Evolutionary conservation across 2,329 filamentous ascomycete genomes (phyloP).

Genomic region (Nemania bipapillata): DNA sequence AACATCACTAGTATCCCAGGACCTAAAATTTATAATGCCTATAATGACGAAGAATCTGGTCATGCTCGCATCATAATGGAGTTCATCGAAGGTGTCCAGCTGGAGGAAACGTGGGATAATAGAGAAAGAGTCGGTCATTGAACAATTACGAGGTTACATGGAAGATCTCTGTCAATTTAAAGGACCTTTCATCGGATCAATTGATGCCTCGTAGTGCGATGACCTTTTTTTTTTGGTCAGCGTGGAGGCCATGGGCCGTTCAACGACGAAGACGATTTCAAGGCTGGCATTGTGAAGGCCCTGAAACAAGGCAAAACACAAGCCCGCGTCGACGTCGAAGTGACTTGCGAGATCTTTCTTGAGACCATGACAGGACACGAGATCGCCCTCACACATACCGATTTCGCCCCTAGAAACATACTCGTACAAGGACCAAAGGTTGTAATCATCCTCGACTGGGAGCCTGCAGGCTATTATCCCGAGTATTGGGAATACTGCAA

Average conservation of each 20-base stretch:
- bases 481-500: constrained; percentile 40
- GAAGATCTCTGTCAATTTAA: constrained; percentile 28
- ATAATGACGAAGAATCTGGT: constrained; percentile 32
- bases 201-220: constrained; percentile 30
- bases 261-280: constrained; percentile 26
- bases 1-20: constrained; percentile 31
- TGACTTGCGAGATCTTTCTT: constrained; percentile 28
- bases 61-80: constrained; percentile 36
- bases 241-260: constrained; percentile 23
- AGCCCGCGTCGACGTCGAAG: constrained; percentile 8
- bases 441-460: constrained; percentile 36
- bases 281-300: constrained; percentile 25
- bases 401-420: constrained; percentile 36
- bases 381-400: constrained; percentile 35
- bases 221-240: constrained; percentile 21
- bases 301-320: constrained; percentile 20
- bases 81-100: constrained; percentile 25
- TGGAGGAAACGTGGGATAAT: constrained; percentile 31
- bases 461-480: constrained; percentile 35
- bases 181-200: constrained; percentile 26
- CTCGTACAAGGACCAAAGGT: constrained; percentile 35
- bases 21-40: constrained; percentile 32
- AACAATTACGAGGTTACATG: constrained; percentile 27
- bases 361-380: constrained; percentile 29
- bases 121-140: constrained; percentile 28